Conservation (phyloP, 2,329 filamentous ascomycete species). For the Chrysoporthe puriensis region DNA sequence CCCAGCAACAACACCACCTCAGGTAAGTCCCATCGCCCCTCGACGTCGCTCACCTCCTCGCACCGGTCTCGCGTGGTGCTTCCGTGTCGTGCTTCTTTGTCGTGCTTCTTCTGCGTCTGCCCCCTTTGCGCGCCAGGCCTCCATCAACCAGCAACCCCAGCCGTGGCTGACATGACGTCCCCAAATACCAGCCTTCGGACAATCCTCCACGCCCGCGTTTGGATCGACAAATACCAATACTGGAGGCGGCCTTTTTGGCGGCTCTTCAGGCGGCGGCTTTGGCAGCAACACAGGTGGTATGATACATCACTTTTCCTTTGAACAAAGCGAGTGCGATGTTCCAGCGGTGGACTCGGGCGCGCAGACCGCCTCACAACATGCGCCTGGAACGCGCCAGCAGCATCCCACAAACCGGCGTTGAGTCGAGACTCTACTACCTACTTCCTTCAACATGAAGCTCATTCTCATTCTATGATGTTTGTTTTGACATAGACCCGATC, state of each 20-base stretch:
- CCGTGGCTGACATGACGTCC: constrained; percentile 29
- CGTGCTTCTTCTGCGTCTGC: constrained; percentile 14
- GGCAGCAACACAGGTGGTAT: constrained; percentile 38
- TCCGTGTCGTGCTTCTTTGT: constrained; percentile 28
- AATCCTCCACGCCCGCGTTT: constrained; percentile 38
- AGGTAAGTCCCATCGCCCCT: constrained; percentile 51
- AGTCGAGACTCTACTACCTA: constrained; percentile 1
- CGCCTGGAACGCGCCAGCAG: constrained; percentile 21
- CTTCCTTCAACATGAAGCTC: background rate
- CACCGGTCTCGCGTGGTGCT: constrained; percentile 22
- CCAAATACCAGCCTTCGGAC: constrained; percentile 43
- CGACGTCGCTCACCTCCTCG: background rate
- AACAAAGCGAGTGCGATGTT: constrained; percentile 28
- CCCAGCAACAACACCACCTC: constrained; percentile 46
- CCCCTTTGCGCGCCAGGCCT: constrained; percentile 31
- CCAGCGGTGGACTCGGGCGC: constrained; percentile 14
- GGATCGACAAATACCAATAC: constrained; percentile 40
- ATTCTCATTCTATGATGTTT: background rate
- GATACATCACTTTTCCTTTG: constrained; percentile 26
- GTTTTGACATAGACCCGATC: background rate
- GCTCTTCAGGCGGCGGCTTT: constrained; percentile 46
- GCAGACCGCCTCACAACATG: constrained; percentile 5
- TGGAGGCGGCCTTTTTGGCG: constrained; percentile 47
- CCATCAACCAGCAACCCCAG: constrained; percentile 25
- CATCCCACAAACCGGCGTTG: constrained; percentile 15